phyloP scores from a whole-genome alignment of 164 flowering plant species.

The Pachysandra terminalis region DNA sequence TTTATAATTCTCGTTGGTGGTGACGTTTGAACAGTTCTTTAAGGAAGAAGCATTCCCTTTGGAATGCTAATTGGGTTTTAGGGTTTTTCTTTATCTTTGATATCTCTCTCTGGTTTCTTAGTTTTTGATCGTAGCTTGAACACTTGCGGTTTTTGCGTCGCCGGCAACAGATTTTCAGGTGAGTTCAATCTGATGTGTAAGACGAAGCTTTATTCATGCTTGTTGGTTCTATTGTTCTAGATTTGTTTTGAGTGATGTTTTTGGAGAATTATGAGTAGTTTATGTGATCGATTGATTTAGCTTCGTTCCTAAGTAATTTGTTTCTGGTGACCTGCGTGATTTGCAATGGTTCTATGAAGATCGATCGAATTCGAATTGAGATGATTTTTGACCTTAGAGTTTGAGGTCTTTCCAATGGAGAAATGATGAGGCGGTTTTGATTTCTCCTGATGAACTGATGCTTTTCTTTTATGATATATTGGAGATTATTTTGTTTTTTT shows the following conservation, averaged over 20 bases:
- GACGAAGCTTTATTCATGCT: neutral
- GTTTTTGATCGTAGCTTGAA: too few species aligned
- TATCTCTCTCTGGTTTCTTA: too few species aligned
- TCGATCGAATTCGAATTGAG: too few species aligned
- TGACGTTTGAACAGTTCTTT: neutral
- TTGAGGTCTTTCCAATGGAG: too few species aligned
- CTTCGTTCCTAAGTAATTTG: neutral
- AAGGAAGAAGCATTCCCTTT: slow-evolving; percentile 1
- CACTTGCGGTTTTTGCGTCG: too few species aligned
- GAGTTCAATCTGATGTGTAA: neutral
- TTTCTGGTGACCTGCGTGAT: neutral
- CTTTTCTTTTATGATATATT: too few species aligned
- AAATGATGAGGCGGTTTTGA: too few species aligned
- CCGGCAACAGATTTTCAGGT: slow-evolving; percentile 6
- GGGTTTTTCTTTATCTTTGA: neutral
- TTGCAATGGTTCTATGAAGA: too few species aligned
- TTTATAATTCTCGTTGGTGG: too few species aligned
- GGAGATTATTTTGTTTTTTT: too few species aligned
- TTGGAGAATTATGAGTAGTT: neutral
- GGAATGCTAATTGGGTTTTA: slow-evolving; percentile 3
- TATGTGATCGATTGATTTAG: neutral
- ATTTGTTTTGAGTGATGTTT: neutral
- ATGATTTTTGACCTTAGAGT: too few species aligned
- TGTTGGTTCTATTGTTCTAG: neutral
- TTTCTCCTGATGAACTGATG: too few species aligned